These are phyloP conservation scores for Jimgerdemannia lactiflua DNA, from an alignment of 192 early-diverging fungal genomes.

Conservation along the genomic window DNA sequence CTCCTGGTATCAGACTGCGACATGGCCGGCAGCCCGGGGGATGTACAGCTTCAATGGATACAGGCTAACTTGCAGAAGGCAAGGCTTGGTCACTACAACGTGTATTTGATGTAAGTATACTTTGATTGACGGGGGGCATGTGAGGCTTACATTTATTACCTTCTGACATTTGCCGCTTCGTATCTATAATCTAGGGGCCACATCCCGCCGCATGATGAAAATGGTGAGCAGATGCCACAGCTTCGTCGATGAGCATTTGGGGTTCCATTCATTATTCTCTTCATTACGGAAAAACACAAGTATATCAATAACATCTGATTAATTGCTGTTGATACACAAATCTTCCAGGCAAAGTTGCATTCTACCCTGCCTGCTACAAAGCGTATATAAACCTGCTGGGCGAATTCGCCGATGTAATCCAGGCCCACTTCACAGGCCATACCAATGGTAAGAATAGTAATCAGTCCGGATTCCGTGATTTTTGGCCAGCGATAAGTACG, in stretches of 20 bases:
- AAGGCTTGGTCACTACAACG: conserved; percentile 2
- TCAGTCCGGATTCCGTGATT: neutral
- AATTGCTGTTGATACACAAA: neutral
- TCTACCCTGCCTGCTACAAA: conserved; percentile 19
- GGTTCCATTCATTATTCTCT: too few species aligned
- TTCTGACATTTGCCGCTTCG: neutral
- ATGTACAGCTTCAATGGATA: conserved; percentile 27
- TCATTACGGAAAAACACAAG: too few species aligned
- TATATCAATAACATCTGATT: too few species aligned
- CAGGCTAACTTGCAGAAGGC: conserved; percentile 15
- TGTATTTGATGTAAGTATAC: conserved; percentile 20
- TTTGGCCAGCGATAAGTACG: neutral
- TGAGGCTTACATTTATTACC: neutral
- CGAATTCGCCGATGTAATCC: conserved; percentile 25
- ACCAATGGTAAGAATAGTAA: conserved; percentile 20
- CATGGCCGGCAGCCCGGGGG: conserved; percentile 11
- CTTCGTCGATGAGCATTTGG: too few species aligned
- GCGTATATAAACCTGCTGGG: conserved; percentile 30
- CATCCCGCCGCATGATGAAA: conserved; percentile 17
- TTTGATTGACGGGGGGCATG: neutral
- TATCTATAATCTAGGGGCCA: conserved; percentile 10
- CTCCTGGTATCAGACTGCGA: conserved; percentile 24
- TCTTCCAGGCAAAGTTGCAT: conserved; percentile 4
- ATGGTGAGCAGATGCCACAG: too few species aligned
- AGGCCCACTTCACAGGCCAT: conserved; percentile 41